Percentiles rank a stretch among this genome's conserved stretches.
Conservation (phyloP, 345 rosid species). For the Brassica rapa region DNA sequence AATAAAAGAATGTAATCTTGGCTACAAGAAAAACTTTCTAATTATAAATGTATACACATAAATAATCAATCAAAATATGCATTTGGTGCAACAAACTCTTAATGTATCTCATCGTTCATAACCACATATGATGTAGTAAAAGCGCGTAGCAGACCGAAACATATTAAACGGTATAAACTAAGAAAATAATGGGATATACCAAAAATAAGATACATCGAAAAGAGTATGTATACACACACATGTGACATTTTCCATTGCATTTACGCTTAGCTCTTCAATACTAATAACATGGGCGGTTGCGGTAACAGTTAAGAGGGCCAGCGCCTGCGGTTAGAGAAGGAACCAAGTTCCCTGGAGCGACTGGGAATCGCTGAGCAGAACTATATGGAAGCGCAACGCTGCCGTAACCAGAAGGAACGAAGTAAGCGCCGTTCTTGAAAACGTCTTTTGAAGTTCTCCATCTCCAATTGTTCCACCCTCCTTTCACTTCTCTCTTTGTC, state of each 20-base stretch:
- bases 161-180: neutral
- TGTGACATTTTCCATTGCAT: neutral
- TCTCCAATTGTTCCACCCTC: conserved; percentile 69
- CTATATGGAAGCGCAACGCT: conserved; percentile 57
- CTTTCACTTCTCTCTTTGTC: conserved; percentile 69
- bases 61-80: neutral
- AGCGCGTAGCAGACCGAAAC: neutral
- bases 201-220: conserved; percentile 14
- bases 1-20: neutral
- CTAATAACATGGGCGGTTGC: conserved; percentile 45
- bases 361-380: conserved; percentile 53
- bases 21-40: neutral
- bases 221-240: conserved; percentile 9
- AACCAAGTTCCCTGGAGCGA: conserved; percentile 58
- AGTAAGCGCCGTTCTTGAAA: conserved; percentile 80
- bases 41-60: neutral
- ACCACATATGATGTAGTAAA: neutral
- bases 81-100: neutral
- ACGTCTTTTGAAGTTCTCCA: conserved; percentile 84
- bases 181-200: neutral
- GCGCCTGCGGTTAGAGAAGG: conserved; percentile 73
- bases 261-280: neutral
- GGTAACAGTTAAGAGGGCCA: conserved; percentile 60
- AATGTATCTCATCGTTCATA: neutral
- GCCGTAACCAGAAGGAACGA: conserved; percentile 84